phyloP scores from a whole-genome alignment of 257 asterid species.

The Striga asiatica region DNA sequence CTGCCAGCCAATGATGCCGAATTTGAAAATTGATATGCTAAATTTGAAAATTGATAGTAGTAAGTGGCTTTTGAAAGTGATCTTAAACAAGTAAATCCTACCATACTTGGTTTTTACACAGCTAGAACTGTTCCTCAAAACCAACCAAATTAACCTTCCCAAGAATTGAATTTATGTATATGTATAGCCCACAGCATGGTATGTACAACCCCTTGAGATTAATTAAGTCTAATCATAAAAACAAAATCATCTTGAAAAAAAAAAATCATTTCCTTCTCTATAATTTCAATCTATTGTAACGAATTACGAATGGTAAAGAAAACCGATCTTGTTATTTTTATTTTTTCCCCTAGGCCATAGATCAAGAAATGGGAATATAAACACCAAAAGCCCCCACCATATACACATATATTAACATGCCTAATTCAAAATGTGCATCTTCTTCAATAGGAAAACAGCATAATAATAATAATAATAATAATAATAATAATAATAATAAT shows the following conservation, averaged over 20 bases:
- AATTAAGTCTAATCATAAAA: not conserved
- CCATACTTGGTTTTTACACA: not conserved
- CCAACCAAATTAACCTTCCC: not conserved
- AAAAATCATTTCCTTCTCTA: no score
- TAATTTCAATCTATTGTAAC: no score
- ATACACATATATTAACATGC: not conserved
- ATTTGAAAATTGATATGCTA: conserved; percentile 2
- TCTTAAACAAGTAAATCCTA: not conserved
- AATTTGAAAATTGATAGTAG: conserved; percentile 6
- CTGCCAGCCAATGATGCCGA: conserved; percentile 26
- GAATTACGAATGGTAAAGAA: no score
- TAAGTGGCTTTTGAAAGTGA: conserved; percentile 3
- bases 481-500: not conserved
- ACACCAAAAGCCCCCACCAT: not conserved
- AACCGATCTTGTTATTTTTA: no score
- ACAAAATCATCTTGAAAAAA: not conserved
- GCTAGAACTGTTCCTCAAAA: not conserved
- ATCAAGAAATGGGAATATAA: conserved; percentile 12
- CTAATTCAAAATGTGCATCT: not conserved
- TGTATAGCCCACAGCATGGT: not conserved
- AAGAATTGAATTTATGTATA: conserved; percentile 1
- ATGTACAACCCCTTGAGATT: not conserved
- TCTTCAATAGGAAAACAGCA: no score
- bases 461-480: no score
- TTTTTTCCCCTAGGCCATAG: not conserved